Evolutionary conservation across 139 green algal genomes (phyloP).

Genomic region (Closterium sp.): DNA sequence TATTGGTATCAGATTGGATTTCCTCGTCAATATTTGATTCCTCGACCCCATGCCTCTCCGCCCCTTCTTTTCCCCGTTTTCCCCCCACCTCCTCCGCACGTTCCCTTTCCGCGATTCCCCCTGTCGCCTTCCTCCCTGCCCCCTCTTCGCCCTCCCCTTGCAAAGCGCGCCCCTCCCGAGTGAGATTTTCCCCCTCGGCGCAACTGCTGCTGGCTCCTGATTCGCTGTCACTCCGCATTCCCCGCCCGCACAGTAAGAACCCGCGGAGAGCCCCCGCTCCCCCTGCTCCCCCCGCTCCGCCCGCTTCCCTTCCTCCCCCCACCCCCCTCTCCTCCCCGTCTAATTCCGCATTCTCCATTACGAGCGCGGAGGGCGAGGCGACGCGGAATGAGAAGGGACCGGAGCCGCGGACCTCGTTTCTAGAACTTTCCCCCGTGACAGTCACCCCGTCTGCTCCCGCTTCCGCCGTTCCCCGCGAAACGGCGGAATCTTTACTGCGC

Average conservation of each 20-base stretch:
- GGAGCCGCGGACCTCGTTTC: background rate
- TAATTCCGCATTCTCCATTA: background rate
- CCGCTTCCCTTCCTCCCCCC: background rate
- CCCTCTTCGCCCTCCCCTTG: background rate
- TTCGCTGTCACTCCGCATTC: background rate
- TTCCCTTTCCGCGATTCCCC: background rate
- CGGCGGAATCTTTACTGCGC: background rate
- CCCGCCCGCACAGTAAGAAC: background rate
- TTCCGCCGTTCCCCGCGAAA: background rate
- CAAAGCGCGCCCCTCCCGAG: background rate
- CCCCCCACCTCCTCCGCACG: background rate
- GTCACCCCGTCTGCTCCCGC: too few species aligned
- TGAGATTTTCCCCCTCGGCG: background rate
- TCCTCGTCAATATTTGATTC: background rate
- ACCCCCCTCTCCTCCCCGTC: background rate
- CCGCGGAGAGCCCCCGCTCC: background rate
- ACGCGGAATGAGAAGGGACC: background rate
- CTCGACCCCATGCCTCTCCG: background rate
- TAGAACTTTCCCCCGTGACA: background rate
- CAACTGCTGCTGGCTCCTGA: background rate
- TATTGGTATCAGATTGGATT: background rate
- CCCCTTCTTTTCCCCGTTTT: background rate
- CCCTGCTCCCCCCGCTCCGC: too few species aligned
- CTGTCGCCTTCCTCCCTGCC: background rate
- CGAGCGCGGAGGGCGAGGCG: background rate